A percentile compares a stretch with the other conserved stretches of the same genome.
Conservation (phyloP, 345 rosid species). For the Ceriops tagal region DNA sequence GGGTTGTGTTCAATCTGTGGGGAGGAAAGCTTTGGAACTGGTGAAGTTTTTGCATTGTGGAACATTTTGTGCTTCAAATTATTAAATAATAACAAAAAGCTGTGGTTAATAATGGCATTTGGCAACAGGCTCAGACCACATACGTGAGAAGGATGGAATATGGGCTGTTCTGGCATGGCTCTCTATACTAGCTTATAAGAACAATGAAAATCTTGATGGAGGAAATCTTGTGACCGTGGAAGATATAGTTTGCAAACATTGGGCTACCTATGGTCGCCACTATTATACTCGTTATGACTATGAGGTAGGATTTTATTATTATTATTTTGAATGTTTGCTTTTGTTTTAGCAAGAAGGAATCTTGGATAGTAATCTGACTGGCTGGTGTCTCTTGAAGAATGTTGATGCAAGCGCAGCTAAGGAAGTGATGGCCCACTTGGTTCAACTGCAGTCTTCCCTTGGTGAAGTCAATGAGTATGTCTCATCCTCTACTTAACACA, state of each 20-base stretch:
- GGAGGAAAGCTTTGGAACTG: constrained; percentile 99
- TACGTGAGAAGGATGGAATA: constrained; percentile 96
- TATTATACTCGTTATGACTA: constrained; percentile 97
- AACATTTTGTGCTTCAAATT: neutral
- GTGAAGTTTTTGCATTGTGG: constrained; percentile 36
- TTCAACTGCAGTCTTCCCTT: constrained; percentile 71
- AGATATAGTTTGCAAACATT: constrained; percentile 88
- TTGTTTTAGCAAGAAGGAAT: constrained; percentile 2
- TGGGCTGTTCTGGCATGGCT: constrained; percentile 99
- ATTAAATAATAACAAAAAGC: neutral
- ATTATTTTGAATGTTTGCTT: neutral
- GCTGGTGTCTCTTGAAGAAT: constrained; percentile 53
- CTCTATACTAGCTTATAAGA: constrained; percentile 84
- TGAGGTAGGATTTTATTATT: constrained; percentile 52
- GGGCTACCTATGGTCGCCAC: constrained; percentile 94
- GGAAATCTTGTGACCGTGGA: constrained; percentile 80
- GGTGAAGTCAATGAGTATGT: constrained; percentile 72
- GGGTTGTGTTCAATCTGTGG: constrained; percentile 94
- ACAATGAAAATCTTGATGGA: constrained; percentile 65
- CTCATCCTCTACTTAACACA: constrained; percentile 5
- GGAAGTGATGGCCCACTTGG: constrained; percentile 82
- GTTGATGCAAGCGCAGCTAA: constrained; percentile 93
- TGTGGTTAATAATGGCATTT: constrained; percentile 18
- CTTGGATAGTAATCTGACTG: constrained; percentile 14
- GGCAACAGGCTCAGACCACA: constrained; percentile 87